Percentiles rank a stretch among this genome's conserved stretches.
These are phyloP conservation scores for Echites panduratus DNA, from an alignment of 257 asterid genomes.

Conservation along the genomic window DNA sequence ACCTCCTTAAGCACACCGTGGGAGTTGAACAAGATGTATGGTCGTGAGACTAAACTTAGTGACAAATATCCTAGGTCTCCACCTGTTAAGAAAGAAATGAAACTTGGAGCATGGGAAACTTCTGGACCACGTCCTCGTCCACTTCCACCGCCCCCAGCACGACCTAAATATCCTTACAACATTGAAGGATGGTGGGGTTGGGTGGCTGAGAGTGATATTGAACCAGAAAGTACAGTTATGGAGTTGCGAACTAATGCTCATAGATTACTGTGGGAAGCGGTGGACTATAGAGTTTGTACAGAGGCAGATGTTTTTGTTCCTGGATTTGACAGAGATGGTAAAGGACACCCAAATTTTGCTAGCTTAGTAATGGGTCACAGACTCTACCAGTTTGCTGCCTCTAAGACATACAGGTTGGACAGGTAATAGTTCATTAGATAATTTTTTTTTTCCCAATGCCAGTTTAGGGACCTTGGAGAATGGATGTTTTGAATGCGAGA, in stretches of 20 bases:
- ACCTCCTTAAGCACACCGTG: conserved; percentile 71
- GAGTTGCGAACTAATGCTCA: conserved; percentile 93
- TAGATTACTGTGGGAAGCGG: conserved; percentile 89
- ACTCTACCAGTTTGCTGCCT: conserved; percentile 56
- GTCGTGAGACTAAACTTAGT: conserved; percentile 74
- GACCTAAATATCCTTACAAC: conserved; percentile 73
- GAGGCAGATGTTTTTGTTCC: conserved; percentile 85
- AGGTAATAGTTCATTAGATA: conserved; percentile 38
- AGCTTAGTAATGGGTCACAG: conserved; percentile 93
- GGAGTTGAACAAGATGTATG: conserved; percentile 72
- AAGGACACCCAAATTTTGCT: conserved; percentile 83
- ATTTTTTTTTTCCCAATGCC: background rate
- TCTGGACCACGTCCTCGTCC: conserved; percentile 88
- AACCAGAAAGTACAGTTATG: conserved; percentile 88
- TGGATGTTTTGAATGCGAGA: background rate
- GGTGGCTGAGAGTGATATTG: conserved; percentile 98
- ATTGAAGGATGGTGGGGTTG: conserved; percentile 99
- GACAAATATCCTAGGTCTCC: conserved; percentile 41
- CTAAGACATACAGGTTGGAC: conserved; percentile 68
- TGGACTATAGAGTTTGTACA: conserved; percentile 70
- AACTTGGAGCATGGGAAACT: conserved; percentile 46
- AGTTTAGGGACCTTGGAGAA: no score
- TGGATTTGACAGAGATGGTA: conserved; percentile 92
- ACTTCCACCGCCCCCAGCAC: conserved; percentile 90
- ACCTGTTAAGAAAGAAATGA: conserved; percentile 46